Evolutionary conservation across 2,329 filamentous ascomycete genomes (phyloP).

Genomic region (Microsporum canis): DNA sequence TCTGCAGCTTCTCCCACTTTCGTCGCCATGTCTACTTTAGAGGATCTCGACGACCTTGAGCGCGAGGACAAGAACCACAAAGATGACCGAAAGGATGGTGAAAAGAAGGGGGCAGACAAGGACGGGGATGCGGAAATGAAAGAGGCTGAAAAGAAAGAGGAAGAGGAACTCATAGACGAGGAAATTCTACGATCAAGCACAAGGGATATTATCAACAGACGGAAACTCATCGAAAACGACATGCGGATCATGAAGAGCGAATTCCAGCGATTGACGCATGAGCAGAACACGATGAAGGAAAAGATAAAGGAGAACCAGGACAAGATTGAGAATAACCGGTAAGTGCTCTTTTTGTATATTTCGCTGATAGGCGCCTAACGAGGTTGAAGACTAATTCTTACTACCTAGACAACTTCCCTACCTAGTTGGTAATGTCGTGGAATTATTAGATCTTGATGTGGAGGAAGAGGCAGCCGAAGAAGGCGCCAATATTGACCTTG

Average conservation of each 20-base stretch:
- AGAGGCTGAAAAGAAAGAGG: conserved; percentile 57
- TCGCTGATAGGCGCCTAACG: neutral
- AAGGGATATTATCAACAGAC: conserved; percentile 84
- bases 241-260: conserved; percentile 98
- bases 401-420: conserved; percentile 78
- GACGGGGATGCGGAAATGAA: conserved; percentile 84
- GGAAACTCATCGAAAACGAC: conserved; percentile 90
- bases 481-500: conserved; percentile 95
- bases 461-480: conserved; percentile 93
- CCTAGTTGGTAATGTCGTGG: conserved; percentile 95
- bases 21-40: conserved; percentile 68
- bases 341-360: conserved; percentile 23
- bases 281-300: conserved; percentile 91
- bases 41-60: conserved; percentile 84
- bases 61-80: conserved; percentile 59
- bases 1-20: neutral
- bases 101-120: conserved; percentile 45
- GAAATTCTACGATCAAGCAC: conserved; percentile 90
- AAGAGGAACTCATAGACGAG: conserved; percentile 73
- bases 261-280: conserved; percentile 82
- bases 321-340: conserved; percentile 99
- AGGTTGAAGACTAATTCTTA: neutral
- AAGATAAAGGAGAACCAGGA: conserved; percentile 99
- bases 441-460: conserved; percentile 91
- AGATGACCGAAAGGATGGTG: conserved; percentile 45